Base-by-base conservation (phyloP, 177 flowering plant genomes). In the Vitis hybrid region DNA sequence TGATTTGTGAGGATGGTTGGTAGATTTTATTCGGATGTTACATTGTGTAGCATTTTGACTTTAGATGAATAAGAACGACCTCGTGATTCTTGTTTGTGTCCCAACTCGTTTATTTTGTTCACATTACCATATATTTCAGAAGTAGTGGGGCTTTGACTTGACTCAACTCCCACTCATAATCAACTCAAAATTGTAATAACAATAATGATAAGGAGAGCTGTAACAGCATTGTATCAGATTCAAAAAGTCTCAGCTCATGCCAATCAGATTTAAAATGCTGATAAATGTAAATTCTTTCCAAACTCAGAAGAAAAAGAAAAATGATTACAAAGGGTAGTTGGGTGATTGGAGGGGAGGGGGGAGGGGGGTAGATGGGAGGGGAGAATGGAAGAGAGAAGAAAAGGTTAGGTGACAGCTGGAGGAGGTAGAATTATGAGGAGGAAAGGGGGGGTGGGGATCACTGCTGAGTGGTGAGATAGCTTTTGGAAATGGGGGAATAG, bases 1-100 rank as follows among this genome's bases (percentile, higher is more conserved):
- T 71, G 60, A 76, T 71, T 73, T 74, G 60, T 66, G 77, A 61
- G 70, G 65, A 3, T 13, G 20, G 20, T 55, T 62, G 55, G 57
- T 65, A 69, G 70, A 65, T 75, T 69, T 31, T 39, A n/a, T 55
- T 55, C 2, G 55, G 65, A 61, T 69, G 69, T 64, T 74, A 67
- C 75, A 70, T 68, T 71, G 45, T 70, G 76, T 79, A 70, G 61
- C 75, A 73, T 75, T 70, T 72, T 73, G 31, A 75, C 53, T 67
- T 18, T 49, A 49, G 76, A 15, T 58, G 69, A 80, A 80, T 74
- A 80, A 76, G 68, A 72, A 63, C 31, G 55, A 60, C 60, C 18
- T 48, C 19, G 71, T 69, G 61, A 53, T 70, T 76, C 52, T 63
- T 73, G 70, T 69, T 72, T 64, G 56, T 48, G 55, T 68, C 56